phyloP scores from a whole-genome alignment of 495 filamentous ascomycete genomes.

The Talaromyces proteolyticus region DNA sequence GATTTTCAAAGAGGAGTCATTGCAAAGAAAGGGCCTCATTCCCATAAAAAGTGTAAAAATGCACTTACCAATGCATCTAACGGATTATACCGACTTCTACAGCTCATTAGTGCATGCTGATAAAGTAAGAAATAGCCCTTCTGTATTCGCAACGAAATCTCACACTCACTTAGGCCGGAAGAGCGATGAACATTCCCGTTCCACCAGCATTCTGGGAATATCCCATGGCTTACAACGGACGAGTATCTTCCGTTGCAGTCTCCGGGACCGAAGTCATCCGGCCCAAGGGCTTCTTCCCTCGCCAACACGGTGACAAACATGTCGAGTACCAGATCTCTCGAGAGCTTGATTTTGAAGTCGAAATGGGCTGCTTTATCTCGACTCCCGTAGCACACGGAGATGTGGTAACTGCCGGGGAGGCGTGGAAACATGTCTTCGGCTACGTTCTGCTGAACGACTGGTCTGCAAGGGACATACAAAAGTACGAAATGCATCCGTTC shows the following conservation, averaged over 20 bases:
- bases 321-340: slow-evolving; percentile 46
- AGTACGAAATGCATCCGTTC: slow-evolving; percentile 27
- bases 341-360: slow-evolving; percentile 75
- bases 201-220: background rate
- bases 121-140: background rate
- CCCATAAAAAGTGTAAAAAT: slow-evolving; percentile 38
- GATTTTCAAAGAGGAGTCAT: slow-evolving; percentile 45
- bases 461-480: slow-evolving; percentile 36
- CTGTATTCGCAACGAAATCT: background rate
- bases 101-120: slow-evolving; percentile 7
- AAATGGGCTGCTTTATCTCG: slow-evolving; percentile 72
- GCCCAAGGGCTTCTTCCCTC: slow-evolving; percentile 68
- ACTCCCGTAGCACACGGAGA: slow-evolving; percentile 15
- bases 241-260: slow-evolving; percentile 64
- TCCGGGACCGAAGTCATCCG: slow-evolving; percentile 65
- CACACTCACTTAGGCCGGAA: background rate
- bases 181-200: background rate
- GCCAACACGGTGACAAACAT: slow-evolving; percentile 6
- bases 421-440: slow-evolving; percentile 70
- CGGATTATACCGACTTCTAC: slow-evolving; percentile 87
- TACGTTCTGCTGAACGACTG: slow-evolving; percentile 86
- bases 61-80: slow-evolving; percentile 74
- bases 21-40: slow-evolving; percentile 36
- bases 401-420: slow-evolving; percentile 35
- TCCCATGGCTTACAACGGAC: slow-evolving; percentile 29